Percentiles rank a stretch among this genome's conserved stretches.
These are phyloP conservation scores for Candida vaughaniae DNA, from an alignment of 805 yeast genomes.

Conservation along the genomic window DNA sequence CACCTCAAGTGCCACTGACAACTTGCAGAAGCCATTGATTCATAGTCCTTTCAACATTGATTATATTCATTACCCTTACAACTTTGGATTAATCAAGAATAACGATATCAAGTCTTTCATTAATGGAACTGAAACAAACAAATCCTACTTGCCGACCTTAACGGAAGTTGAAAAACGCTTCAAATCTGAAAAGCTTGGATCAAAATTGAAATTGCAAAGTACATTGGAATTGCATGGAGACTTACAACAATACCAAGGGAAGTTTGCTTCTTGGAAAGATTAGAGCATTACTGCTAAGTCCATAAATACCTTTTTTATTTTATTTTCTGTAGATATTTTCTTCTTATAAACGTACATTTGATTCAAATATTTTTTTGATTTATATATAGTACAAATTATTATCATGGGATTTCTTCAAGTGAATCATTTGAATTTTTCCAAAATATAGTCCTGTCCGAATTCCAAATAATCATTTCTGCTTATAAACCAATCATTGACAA, in stretches of 20 bases:
- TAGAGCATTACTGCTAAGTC: constrained; percentile 11
- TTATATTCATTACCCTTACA: constrained; percentile 51
- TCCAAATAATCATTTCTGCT: constrained; percentile 66
- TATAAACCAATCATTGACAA: constrained; percentile 52
- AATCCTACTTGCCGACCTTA: constrained; percentile 67
- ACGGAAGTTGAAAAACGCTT: constrained; percentile 69
- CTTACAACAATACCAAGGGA: constrained; percentile 36
- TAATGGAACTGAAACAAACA: constrained; percentile 64
- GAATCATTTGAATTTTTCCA: constrained; percentile 34
- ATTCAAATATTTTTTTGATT: background rate
- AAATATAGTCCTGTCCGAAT: constrained; percentile 47
- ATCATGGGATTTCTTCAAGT: too few species aligned
- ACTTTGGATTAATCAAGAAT: constrained; percentile 81
- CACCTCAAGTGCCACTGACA: constrained; percentile 21
- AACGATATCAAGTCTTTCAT: constrained; percentile 61
- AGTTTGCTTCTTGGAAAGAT: constrained; percentile 42
- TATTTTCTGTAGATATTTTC: background rate
- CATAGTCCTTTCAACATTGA: constrained; percentile 38
- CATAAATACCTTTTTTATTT: background rate
- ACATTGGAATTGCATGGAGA: constrained; percentile 60
- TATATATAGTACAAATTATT: constrained; percentile 3
- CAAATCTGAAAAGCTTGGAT: constrained; percentile 57
- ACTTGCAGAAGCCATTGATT: constrained; percentile 37
- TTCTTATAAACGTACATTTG: background rate
- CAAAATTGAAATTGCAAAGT: constrained; percentile 55